Conservation (phyloP, 2,329 filamentous ascomycete species). For the Nigrospora osmanthi region DNA sequence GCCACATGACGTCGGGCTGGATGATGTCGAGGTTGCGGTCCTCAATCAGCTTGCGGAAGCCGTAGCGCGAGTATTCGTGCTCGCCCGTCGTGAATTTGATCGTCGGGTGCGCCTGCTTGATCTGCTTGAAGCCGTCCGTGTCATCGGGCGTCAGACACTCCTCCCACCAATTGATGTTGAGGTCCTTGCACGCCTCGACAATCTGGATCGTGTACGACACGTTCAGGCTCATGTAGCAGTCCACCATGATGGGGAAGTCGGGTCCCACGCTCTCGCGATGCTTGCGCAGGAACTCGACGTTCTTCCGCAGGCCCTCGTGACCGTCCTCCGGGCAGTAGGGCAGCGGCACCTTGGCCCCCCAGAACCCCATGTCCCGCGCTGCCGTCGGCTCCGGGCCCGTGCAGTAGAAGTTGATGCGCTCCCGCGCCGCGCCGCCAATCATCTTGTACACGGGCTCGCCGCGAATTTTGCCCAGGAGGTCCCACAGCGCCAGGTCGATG, state of each 20-base stretch:
- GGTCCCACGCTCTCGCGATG: constrained; percentile 80
- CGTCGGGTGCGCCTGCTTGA: constrained; percentile 84
- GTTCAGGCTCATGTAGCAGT: constrained; percentile 96
- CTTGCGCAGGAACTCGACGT: constrained; percentile 79
- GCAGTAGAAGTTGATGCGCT: constrained; percentile 86
- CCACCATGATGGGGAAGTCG: constrained; percentile 88
- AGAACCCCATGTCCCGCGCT: constrained; percentile 82
- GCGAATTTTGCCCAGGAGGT: constrained; percentile 82
- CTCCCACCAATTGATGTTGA: constrained; percentile 97
- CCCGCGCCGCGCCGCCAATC: constrained; percentile 82
- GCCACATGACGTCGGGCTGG: constrained; percentile 97
- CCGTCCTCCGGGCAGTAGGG: constrained; percentile 89
- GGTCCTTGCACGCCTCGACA: constrained; percentile 64
- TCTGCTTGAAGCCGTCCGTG: constrained; percentile 79
- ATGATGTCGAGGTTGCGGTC: constrained; percentile 88
- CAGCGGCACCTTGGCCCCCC: constrained; percentile 81
- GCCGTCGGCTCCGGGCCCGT: constrained; percentile 78
- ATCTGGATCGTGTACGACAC: constrained; percentile 90
- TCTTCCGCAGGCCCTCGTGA: constrained; percentile 73
- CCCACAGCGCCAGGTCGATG: constrained; percentile 89
- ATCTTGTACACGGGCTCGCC: constrained; percentile 92
- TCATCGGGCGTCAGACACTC: constrained; percentile 89
- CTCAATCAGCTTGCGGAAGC: constrained; percentile 90
- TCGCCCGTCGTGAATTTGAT: constrained; percentile 94
- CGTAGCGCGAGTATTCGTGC: constrained; percentile 90